phyloP scores from a whole-genome alignment of 495 filamentous ascomycete genomes.

The Lophiostoma macrostomum region DNA sequence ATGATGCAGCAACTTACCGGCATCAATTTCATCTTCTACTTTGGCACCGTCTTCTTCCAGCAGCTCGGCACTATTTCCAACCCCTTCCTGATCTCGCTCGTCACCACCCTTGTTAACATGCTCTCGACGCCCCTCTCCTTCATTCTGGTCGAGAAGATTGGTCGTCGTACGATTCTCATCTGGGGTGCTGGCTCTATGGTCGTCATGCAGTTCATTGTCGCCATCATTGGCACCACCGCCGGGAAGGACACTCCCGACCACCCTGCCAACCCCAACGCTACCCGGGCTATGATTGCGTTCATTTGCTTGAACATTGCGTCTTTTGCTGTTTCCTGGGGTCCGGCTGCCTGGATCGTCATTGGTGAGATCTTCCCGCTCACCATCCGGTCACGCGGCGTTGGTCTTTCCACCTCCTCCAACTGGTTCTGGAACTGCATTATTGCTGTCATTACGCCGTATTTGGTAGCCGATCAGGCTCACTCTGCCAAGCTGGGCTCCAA shows the following conservation, averaged over 20 bases:
- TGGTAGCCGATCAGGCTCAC: constrained; percentile 54
- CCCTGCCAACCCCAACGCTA: constrained; percentile 28
- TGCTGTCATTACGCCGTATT: constrained; percentile 75
- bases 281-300: constrained; percentile 40
- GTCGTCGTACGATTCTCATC: constrained; percentile 79
- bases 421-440: constrained; percentile 81
- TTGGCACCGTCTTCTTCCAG: constrained; percentile 75
- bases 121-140: constrained; percentile 77
- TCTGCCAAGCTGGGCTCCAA: constrained; percentile 65
- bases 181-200: constrained; percentile 77
- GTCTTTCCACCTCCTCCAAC: constrained; percentile 77
- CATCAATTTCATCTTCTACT: constrained; percentile 95
- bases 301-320: constrained; percentile 56
- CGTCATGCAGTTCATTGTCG: constrained; percentile 81
- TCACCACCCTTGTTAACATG: constrained; percentile 85
- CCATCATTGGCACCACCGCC: constrained; percentile 53
- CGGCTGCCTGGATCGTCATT: constrained; percentile 75
- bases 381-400: constrained; percentile 78
- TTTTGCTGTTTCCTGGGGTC: constrained; percentile 47
- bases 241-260: constrained; percentile 6
- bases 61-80: constrained; percentile 63
- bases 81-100: constrained; percentile 74
- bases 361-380: constrained; percentile 85
- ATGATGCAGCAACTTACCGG: constrained; percentile 78
- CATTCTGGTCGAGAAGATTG: constrained; percentile 75